Conservation (phyloP, 148 eudicot species). For the Chenopodium berlandieri region DNA sequence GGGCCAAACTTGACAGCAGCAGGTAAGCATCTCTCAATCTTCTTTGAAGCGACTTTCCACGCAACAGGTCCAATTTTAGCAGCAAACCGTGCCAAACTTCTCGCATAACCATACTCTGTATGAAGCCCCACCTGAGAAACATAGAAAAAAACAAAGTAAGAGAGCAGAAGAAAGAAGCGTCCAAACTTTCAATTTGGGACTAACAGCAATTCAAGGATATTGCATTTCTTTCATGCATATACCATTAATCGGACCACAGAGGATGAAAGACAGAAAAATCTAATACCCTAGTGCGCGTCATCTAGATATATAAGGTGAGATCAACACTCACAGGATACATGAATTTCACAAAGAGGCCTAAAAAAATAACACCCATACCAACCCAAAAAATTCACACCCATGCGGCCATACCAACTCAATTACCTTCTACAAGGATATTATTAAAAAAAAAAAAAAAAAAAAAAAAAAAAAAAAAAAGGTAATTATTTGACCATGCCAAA, state of each 20-base stretch:
- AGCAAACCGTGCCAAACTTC: conserved; percentile 88
- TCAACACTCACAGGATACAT: neutral
- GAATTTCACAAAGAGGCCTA: neutral
- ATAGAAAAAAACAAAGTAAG: conserved; percentile 1
- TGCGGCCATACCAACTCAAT: neutral
- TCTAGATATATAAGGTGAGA: neutral
- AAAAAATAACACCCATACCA: neutral
- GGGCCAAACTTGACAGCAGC: conserved; percentile 64
- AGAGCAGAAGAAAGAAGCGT: neutral
- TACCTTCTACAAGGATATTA: neutral
- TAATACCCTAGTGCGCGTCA: neutral
- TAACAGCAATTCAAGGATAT: neutral
- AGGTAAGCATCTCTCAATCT: conserved; percentile 60
- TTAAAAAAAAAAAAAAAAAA: too few species aligned
- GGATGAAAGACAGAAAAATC: neutral
- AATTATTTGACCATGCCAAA: neutral
- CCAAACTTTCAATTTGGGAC: neutral
- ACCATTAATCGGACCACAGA: neutral
- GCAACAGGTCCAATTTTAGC: conserved; percentile 81
- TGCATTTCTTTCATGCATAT: neutral
- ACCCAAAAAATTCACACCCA: neutral
- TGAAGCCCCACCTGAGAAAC: conserved; percentile 69
- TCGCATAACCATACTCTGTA: conserved; percentile 68
- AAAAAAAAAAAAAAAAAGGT: too few species aligned
- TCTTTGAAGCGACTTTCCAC: conserved; percentile 77